A percentile compares a stretch with the other conserved stretches of the same genome.
phyloP scores from a whole-genome alignment of 2,329 filamentous ascomycete species.

The Rachicladosporium sp. region DNA sequence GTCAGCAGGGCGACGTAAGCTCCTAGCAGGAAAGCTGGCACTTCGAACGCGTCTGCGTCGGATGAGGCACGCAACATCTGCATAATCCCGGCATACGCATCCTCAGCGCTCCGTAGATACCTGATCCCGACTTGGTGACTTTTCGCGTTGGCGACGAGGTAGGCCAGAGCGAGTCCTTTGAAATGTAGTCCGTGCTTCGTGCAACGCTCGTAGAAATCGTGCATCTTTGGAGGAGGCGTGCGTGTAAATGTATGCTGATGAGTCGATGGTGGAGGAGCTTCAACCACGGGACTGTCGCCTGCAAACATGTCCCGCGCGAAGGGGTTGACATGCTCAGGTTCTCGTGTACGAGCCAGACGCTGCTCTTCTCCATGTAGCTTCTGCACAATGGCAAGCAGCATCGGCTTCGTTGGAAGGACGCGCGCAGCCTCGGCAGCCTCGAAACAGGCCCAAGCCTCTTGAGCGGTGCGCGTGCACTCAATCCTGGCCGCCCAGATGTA shows the following conservation, averaged over 20 bases:
- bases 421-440: conserved; percentile 39
- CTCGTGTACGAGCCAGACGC: neutral
- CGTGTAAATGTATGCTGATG: conserved; percentile 53
- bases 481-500: conserved; percentile 46
- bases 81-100: conserved; percentile 7
- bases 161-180: conserved; percentile 37
- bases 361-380: conserved; percentile 35
- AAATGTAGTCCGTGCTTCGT: conserved; percentile 36
- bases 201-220: conserved; percentile 50
- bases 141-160: conserved; percentile 43
- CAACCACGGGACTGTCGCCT: conserved; percentile 47
- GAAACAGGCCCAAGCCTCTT: conserved; percentile 55
- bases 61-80: conserved; percentile 4
- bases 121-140: conserved; percentile 35
- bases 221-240: conserved; percentile 47
- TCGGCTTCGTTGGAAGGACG: conserved; percentile 24
- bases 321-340: neutral
- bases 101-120: conserved; percentile 31
- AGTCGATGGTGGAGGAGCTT: conserved; percentile 45
- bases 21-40: conserved; percentile 31
- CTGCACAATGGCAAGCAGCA: conserved; percentile 46
- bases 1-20: conserved; percentile 41
- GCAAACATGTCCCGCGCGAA: conserved; percentile 27
- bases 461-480: conserved; percentile 45
- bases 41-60: neutral